Conservation (phyloP, 2,329 filamentous ascomycete genomes). For the Aspergillus latus region DNA sequence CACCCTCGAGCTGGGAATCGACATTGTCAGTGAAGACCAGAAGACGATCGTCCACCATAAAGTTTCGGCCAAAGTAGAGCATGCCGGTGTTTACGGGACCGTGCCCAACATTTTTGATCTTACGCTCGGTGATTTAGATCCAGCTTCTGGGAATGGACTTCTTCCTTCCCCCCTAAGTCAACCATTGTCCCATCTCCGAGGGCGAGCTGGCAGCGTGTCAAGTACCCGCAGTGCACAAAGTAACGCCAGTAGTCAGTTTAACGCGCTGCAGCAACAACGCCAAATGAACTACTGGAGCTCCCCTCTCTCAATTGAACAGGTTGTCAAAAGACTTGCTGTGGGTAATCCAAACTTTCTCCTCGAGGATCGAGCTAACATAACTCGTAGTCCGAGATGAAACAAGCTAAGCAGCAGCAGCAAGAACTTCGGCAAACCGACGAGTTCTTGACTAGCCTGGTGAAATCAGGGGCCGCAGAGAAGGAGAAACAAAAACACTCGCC, state of each 20-base stretch:
- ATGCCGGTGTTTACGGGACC: constrained; percentile 75
- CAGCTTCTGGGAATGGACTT: constrained; percentile 68
- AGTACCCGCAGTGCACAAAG: constrained; percentile 58
- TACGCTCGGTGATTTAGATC: constrained; percentile 89
- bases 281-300: constrained; percentile 81
- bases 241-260: constrained; percentile 55
- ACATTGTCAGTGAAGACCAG: constrained; percentile 98
- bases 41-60: constrained; percentile 99
- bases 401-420: constrained; percentile 80
- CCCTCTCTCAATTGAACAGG: constrained; percentile 88
- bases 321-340: constrained; percentile 83
- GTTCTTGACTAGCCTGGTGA: constrained; percentile 74
- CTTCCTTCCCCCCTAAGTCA: constrained; percentile 68
- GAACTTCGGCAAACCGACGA: constrained; percentile 80
- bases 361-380: constrained; percentile 23
- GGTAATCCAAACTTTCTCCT: constrained; percentile 22
- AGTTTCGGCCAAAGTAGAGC: constrained; percentile 93
- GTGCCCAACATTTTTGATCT: constrained; percentile 79
- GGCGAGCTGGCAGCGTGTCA: constrained; percentile 68
- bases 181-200: constrained; percentile 64
- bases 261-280: constrained; percentile 67
- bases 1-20: constrained; percentile 90
- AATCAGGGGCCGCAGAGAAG: constrained; percentile 62
- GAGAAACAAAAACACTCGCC: constrained; percentile 51
- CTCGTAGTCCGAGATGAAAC: constrained; percentile 79